A percentile compares a stretch with the other conserved stretches of the same genome.
Evolutionary conservation across 768 basidiomycete species (phyloP).

Genomic region (Psilocybe subaeruginosa): DNA sequence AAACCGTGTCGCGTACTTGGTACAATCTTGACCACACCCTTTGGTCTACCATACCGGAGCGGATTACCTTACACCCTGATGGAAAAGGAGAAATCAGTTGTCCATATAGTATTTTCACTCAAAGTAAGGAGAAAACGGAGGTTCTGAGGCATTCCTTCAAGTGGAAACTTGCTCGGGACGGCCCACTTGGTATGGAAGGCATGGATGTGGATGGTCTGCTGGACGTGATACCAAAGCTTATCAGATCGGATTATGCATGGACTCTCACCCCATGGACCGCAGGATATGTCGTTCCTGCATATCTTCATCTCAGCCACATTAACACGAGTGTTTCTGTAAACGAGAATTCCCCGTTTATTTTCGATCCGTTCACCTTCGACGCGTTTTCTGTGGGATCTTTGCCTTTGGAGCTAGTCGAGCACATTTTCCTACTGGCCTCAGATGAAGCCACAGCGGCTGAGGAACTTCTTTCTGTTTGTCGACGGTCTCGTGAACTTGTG

Average conservation of each 20-base stretch:
- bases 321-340: neutral
- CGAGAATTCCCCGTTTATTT: neutral
- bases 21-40: neutral
- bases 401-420: too few species aligned
- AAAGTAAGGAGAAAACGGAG: neutral
- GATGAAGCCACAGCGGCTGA: too few species aligned
- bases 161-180: slow-evolving; percentile 11
- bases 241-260: slow-evolving; percentile 8
- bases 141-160: neutral
- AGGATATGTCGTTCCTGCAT: slow-evolving; percentile 6
- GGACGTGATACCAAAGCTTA: slow-evolving; percentile 10
- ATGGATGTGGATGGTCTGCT: slow-evolving; percentile 7
- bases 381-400: too few species aligned
- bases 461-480: neutral
- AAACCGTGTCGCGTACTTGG: slow-evolving; percentile 10
- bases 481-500: slow-evolving; percentile 9
- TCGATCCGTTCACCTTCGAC: too few species aligned
- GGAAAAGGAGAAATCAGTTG: slow-evolving; percentile 11
- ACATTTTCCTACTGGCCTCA: too few species aligned
- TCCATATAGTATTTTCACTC: neutral
- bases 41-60: slow-evolving; percentile 3
- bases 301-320: slow-evolving; percentile 7
- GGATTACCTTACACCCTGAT: slow-evolving; percentile 9
- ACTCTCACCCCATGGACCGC: slow-evolving; percentile 8
- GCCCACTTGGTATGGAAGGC: slow-evolving; percentile 11